phyloP scores from a whole-genome alignment of 2,329 filamentous ascomycete genomes.

The Exophiala alcalophila region DNA sequence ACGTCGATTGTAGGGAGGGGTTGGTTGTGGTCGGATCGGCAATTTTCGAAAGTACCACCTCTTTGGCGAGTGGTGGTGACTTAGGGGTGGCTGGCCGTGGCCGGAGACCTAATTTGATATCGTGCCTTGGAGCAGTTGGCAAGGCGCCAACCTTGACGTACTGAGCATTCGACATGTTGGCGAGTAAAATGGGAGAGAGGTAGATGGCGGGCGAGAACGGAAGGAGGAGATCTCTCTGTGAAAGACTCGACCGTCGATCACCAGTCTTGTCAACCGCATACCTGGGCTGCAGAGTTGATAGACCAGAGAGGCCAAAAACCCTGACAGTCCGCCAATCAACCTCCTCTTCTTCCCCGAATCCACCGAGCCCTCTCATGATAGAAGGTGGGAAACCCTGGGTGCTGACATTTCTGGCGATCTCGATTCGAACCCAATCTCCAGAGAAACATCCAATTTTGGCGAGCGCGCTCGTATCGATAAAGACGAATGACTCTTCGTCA shows the following conservation, averaged over 20 bases:
- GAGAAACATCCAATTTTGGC: slow-evolving; percentile 94
- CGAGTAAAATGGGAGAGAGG: slow-evolving; percentile 79
- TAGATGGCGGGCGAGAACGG: slow-evolving; percentile 63
- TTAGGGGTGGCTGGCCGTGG: slow-evolving; percentile 33
- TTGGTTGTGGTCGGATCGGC: slow-evolving; percentile 87
- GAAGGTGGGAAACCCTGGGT: slow-evolving; percentile 35
- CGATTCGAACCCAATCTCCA: slow-evolving; percentile 90
- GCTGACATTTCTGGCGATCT: slow-evolving; percentile 65
- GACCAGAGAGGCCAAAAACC: slow-evolving; percentile 78
- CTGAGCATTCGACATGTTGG: slow-evolving; percentile 75
- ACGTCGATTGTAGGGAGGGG: slow-evolving; percentile 74
- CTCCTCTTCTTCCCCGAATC: slow-evolving; percentile 47
- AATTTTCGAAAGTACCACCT: slow-evolving; percentile 84
- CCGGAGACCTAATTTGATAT: slow-evolving; percentile 15
- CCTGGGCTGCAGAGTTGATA: slow-evolving; percentile 53
- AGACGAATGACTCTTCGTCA: slow-evolving; percentile 80
- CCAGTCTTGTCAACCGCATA: slow-evolving; percentile 54
- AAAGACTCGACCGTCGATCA: slow-evolving; percentile 54
- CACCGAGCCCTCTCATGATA: slow-evolving; percentile 14
- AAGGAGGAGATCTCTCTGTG: slow-evolving; percentile 43
- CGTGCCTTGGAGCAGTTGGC: slow-evolving; percentile 31
- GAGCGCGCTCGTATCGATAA: slow-evolving; percentile 81
- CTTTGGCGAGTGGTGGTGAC: slow-evolving; percentile 61
- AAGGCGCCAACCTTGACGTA: slow-evolving; percentile 74
- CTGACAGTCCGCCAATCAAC: slow-evolving; percentile 83